These are phyloP conservation scores for Eucalyptus sp. DNA, from an alignment of 345 rosid species.

Conservation along the genomic window DNA sequence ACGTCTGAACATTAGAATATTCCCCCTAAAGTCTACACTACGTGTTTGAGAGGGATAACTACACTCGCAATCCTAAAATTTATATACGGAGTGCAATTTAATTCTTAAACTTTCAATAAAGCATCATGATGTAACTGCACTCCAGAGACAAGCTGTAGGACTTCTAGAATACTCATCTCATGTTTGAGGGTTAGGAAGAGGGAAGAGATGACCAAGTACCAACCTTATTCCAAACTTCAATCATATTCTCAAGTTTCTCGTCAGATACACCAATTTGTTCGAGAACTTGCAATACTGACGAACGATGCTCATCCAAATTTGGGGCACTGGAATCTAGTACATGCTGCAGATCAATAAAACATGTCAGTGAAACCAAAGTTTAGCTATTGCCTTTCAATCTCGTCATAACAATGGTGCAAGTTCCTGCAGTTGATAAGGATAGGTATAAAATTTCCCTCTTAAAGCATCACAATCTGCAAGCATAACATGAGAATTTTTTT, in stretches of 20 bases:
- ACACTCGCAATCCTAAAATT: background rate
- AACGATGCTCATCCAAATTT: slow-evolving; percentile 79
- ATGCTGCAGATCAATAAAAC: slow-evolving; percentile 35
- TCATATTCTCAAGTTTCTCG: slow-evolving; percentile 73
- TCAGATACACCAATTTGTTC: slow-evolving; percentile 86
- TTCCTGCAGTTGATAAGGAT: background rate
- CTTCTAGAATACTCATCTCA: background rate
- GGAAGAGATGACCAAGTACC: background rate
- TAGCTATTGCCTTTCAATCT: background rate
- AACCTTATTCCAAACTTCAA: slow-evolving; percentile 97
- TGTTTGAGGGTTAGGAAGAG: background rate
- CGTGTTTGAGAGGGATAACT: background rate
- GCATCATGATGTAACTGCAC: background rate
- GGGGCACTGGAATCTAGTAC: slow-evolving; percentile 87
- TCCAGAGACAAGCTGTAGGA: background rate
- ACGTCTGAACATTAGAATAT: background rate
- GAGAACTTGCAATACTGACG: slow-evolving; percentile 76
- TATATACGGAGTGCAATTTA: background rate
- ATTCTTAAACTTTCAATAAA: background rate
- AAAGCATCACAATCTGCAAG: background rate
- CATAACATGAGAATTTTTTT: background rate
- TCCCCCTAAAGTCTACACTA: background rate
- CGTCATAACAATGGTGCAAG: background rate
- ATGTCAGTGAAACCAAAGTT: background rate
- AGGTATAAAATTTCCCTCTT: background rate